Evolutionary conservation across 495 filamentous ascomycete species (phyloP).

Genomic region (Usnea hakonensis): DNA sequence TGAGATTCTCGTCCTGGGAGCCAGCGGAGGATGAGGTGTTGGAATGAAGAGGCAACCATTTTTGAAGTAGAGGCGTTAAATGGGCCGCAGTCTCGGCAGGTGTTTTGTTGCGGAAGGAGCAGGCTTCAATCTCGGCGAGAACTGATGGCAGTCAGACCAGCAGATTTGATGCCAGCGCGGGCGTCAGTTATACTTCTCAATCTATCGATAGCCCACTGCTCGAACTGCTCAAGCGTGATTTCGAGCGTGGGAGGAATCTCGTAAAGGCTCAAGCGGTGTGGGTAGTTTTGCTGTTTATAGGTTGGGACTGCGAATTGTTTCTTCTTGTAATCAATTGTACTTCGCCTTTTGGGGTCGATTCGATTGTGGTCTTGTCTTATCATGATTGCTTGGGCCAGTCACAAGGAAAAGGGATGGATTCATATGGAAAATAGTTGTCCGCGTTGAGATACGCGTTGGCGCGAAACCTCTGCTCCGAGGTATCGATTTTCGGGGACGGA

Average conservation of each 20-base stretch:
- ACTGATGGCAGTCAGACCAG: conserved; percentile 43
- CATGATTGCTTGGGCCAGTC: conserved; percentile 38
- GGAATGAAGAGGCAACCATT: conserved; percentile 75
- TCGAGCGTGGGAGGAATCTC: conserved; percentile 79
- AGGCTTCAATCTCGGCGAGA: conserved; percentile 90
- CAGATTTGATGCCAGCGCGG: neutral
- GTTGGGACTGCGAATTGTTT: conserved; percentile 70
- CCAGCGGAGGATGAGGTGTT: conserved; percentile 57
- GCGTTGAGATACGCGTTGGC: neutral
- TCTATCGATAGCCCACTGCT: conserved; percentile 98
- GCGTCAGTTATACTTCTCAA: conserved; percentile 52
- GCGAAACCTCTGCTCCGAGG: no score
- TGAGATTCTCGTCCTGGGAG: conserved; percentile 41
- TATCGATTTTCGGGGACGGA: no score
- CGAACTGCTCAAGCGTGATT: conserved; percentile 94
- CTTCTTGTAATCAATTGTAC: conserved; percentile 68
- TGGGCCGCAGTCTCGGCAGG: conserved; percentile 67
- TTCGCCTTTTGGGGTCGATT: conserved; percentile 75
- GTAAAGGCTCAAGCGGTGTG: conserved; percentile 89
- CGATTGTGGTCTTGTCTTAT: conserved; percentile 62
- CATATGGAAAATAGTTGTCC: neutral
- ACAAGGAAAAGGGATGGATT: neutral
- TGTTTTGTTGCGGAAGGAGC: conserved; percentile 85
- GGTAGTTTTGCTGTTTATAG: conserved; percentile 69
- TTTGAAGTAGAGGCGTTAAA: conserved; percentile 72